phyloP scores from a whole-genome alignment of 2,329 filamentous ascomycete species.

The Cercospora brassicicola region DNA sequence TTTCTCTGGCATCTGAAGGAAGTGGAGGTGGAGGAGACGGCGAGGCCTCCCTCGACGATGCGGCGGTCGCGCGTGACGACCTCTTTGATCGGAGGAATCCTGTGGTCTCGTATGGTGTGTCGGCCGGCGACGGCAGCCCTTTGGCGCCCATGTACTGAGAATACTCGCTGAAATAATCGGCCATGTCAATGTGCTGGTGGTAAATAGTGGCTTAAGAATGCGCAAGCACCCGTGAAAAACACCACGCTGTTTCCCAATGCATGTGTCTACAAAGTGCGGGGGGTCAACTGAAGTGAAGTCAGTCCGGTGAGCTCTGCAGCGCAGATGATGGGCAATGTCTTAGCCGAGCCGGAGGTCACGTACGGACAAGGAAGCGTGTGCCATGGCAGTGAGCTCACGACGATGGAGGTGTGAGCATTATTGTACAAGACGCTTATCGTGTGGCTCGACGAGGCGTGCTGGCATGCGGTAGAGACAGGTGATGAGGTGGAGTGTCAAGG shows the following conservation, averaged over 20 bases:
- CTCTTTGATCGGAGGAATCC: constrained; percentile 57
- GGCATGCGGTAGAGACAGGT: constrained; percentile 22
- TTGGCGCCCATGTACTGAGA: constrained; percentile 51
- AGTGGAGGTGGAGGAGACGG: constrained; percentile 60
- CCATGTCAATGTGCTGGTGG: constrained; percentile 25
- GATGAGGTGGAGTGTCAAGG: constrained; percentile 10
- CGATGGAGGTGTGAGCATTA: neutral
- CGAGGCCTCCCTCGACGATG: constrained; percentile 64
- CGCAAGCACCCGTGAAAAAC: constrained; percentile 20
- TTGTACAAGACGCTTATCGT: neutral
- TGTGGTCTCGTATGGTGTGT: constrained; percentile 69
- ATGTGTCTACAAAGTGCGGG: constrained; percentile 25
- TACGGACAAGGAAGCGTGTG: constrained; percentile 10
- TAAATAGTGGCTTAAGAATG: neutral
- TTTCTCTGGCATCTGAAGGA: constrained; percentile 46
- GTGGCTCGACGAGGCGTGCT: constrained; percentile 7
- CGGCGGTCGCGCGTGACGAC: constrained; percentile 54
- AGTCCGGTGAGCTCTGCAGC: neutral
- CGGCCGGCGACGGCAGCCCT: constrained; percentile 67
- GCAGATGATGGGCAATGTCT: neutral
- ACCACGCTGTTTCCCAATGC: constrained; percentile 33
- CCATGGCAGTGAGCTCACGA: constrained; percentile 5
- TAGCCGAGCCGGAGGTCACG: neutral
- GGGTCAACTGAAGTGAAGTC: neutral
- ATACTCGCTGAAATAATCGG: constrained; percentile 51